Percentiles rank a stretch among this genome's conserved stretches.
phyloP scores from a whole-genome alignment of 345 rosid species.

The Trapa incisa region DNA sequence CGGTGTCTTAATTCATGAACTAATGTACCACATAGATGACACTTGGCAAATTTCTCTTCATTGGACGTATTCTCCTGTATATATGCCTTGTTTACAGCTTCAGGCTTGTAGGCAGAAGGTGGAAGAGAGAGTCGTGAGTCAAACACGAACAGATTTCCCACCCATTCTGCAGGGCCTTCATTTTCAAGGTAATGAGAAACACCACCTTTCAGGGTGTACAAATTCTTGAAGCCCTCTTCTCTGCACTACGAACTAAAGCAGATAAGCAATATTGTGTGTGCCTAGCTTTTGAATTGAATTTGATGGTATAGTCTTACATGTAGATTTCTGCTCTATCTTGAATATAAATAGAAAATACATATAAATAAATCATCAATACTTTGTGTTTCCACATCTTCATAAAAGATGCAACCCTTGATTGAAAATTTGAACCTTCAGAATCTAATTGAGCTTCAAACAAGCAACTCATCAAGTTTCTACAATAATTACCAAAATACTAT shows the following conservation, averaged over 20 bases:
- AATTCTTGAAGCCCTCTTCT: slow-evolving; percentile 53
- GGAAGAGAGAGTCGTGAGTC: slow-evolving; percentile 88
- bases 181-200: slow-evolving; percentile 73
- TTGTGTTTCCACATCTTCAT: neutral
- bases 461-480: neutral
- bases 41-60: slow-evolving; percentile 44
- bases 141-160: slow-evolving; percentile 80
- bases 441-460: neutral
- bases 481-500: neutral
- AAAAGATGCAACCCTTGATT: neutral
- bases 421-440: neutral
- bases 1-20: slow-evolving; percentile 65
- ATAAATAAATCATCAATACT: neutral
- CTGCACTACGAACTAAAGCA: slow-evolving; percentile 33
- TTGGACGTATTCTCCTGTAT: slow-evolving; percentile 16
- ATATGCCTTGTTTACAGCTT: slow-evolving; percentile 14
- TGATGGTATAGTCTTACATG: neutral
- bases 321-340: neutral
- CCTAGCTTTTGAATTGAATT: neutral
- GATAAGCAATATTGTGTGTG: neutral
- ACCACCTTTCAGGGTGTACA: slow-evolving; percentile 79
- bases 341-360: neutral
- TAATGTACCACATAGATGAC: slow-evolving; percentile 51
- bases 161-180: slow-evolving; percentile 63
- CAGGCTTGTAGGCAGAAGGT: slow-evolving; percentile 45